Conservation (phyloP, 306 rosid genomes). For the Castanopsis chinensis region DNA sequence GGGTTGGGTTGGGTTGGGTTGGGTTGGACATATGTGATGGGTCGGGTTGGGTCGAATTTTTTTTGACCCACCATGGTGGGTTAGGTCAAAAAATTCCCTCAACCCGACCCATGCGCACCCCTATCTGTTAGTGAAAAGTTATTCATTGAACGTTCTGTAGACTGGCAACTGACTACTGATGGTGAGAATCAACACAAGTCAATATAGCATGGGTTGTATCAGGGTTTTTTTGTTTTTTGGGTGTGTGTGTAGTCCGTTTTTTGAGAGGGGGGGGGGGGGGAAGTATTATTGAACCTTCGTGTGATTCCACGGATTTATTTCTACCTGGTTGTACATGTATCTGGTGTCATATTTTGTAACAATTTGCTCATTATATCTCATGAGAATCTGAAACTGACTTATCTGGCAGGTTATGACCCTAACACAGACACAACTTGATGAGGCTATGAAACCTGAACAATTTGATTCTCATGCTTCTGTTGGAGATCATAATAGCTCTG, state of each 20-base stretch:
- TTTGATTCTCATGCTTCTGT: constrained; percentile 69
- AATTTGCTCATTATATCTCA: constrained; percentile 1
- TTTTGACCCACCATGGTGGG: no score
- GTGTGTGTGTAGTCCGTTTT: no score
- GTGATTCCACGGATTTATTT: background rate
- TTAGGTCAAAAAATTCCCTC: no score
- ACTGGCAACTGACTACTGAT: background rate
- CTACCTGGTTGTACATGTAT: background rate
- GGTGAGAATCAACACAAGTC: background rate
- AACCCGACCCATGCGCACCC: no score
- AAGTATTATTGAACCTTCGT: background rate
- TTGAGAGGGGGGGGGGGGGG: no score
- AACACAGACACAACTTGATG: constrained; percentile 92
- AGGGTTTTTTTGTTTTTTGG: background rate
- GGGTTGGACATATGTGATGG: no score
- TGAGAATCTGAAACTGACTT: constrained; percentile 20
- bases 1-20: no score
- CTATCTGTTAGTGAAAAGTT: background rate
- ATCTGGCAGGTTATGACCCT: constrained; percentile 74
- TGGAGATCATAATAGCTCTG: constrained; percentile 50
- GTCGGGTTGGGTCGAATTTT: no score
- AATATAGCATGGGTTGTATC: no score
- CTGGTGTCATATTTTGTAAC: background rate
- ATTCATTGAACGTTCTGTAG: background rate
- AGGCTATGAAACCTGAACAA: constrained; percentile 88